Base-by-base conservation (phyloP, 2,329 filamentous ascomycete species). In the Colletotrichum truncatum region DNA sequence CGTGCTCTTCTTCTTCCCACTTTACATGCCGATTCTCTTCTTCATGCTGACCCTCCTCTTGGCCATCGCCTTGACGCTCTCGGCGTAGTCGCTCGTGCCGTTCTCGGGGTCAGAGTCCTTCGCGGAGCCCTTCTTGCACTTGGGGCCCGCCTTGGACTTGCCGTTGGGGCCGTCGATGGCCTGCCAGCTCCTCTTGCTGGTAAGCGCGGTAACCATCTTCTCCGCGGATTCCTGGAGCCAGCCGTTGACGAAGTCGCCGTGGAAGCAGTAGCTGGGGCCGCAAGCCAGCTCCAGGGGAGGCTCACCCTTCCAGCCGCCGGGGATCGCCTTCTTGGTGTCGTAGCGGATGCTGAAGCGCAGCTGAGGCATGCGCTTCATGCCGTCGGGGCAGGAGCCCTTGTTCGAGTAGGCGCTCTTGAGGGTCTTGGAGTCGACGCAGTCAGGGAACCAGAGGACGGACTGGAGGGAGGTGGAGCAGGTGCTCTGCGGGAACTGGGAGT, bases 341-440 rank as follows among this genome's bases (percentile, higher is more conserved):
- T 81, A 82, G 36, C 80, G 77, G 61, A 84, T 76, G 11, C 75
- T 79, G 71, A 84, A 83, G 60, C 82, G 78, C n/a, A 83, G 75
- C 64, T 79, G 78, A 0, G 82, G 80, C 75, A 84, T 82, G 23
- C 76, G 73, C 70, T 80, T 81, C 78, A 81, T 81, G 67, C 75
- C 76, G 1, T 61, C 43, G 0, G 81, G 79, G 66, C 80, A 82
- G 34, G 65, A 61, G 30, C 68, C 67, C 51, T 69, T 63, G 26
- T 43, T 53, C 14, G 58, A 66, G 45, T 63, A 73, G 25, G 64
- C 68, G 18, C 53, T 57, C 39, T 70, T 61, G 51, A 70, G 60
- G 10, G 54, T 67, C 16, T 55, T 43, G 7, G 61, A 53, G 53
- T 70, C 64, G 34, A 71, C 70, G 59, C 70, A 73, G 58, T 70